Base-by-base conservation (phyloP, 768 basidiomycete genomes). In the Termitomyces heimii region DNA sequence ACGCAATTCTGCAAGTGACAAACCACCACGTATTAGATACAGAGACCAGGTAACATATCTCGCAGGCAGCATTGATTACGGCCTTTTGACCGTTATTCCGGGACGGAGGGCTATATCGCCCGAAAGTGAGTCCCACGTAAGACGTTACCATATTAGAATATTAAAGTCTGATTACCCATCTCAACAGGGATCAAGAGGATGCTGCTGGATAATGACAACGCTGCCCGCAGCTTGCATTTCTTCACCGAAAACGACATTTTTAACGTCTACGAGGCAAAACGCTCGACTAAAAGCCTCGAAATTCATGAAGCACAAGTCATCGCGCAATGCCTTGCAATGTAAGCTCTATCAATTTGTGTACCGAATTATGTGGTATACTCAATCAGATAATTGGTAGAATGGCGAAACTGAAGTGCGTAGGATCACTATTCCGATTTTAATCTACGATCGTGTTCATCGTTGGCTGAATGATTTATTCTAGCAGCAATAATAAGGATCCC, bases 91-190 rank as follows among this genome's bases (percentile, higher is more conserved):
- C 32, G 14, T 50, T 22, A 7, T 50, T 14, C 48, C 13, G 16
- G 0, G 3, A 6, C 0, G 1, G 3, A 2, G 4, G 24, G 0
- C 1, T 6, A 5, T 16, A 8, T 6, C 24, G 8, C 6, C 0
- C 1, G 4, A 16, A 0, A 22, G 34, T 34, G 22, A 50, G 48
- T 34, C n/a, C 22, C 3, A 35, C 2, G 32, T 22, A 29, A 29
- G 3, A 7, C 9, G 1, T 29, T 29, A 5, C 28, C 9, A 18
- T 6, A 4, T n/a, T n/a, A n/a, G n/a, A n/a, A n/a, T n/a, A n/a
- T n/a, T n/a, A 4, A 28, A n/a, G 28, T 10, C 45, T 46, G 18
- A 46, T 29, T 29, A 10, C 26, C 5, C 3, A 7, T n/a, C n/a
- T 45, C 26, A 18, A 28, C 43, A 44, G 43, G 5, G 22, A 4